Evolutionary conservation across 495 filamentous ascomycete genomes (phyloP).

Genomic region (Viridothelium virens): DNA sequence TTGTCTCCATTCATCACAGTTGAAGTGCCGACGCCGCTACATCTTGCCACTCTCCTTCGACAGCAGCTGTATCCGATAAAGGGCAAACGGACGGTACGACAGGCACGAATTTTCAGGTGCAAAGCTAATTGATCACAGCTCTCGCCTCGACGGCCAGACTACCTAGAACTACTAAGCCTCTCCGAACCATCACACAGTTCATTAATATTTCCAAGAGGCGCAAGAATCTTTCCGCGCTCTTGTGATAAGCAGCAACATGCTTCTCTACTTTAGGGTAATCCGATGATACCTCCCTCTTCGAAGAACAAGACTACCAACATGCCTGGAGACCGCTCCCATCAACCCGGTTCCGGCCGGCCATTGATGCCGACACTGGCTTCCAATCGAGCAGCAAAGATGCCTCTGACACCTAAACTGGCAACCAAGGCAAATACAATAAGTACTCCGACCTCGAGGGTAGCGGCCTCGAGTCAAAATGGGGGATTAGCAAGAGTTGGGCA

Average conservation of each 20-base stretch:
- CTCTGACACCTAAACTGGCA: constrained; percentile 34
- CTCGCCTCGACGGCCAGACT: neutral
- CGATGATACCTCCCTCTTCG: neutral
- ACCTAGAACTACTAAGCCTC: neutral
- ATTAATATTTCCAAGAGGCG: neutral
- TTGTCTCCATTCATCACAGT: neutral
- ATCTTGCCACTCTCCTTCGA: too few relatives aligned
- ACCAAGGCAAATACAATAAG: constrained; percentile 21
- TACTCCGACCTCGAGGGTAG: constrained; percentile 17
- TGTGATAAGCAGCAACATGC: neutral
- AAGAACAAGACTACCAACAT: neutral
- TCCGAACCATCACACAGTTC: neutral
- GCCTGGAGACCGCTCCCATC: constrained; percentile 1
- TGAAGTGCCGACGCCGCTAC: neutral
- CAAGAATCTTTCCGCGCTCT: neutral
- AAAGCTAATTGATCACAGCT: too few relatives aligned
- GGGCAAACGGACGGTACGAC: too few relatives aligned
- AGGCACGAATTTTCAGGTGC: too few relatives aligned
- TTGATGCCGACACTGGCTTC: constrained; percentile 34
- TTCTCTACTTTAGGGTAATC: neutral
- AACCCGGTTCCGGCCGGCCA: constrained; percentile 20
- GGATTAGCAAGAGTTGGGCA: constrained; percentile 15
- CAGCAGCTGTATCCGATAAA: neutral
- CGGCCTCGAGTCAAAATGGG: constrained; percentile 21
- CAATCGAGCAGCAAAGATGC: constrained; percentile 29